Base-by-base conservation (phyloP, 2,329 filamentous ascomycete species). In the Fusarium sp. region DNA sequence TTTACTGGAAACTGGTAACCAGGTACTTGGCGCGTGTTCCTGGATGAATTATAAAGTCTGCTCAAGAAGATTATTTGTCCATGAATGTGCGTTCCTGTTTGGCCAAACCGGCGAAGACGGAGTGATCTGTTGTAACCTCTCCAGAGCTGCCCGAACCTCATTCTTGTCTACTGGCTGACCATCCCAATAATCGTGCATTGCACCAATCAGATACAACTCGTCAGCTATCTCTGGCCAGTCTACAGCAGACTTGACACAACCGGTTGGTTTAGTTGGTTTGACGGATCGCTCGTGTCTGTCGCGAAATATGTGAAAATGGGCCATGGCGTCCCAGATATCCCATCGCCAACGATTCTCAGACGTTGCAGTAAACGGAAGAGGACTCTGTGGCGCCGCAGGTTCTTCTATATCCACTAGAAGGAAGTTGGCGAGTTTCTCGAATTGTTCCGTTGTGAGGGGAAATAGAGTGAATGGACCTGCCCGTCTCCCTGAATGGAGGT, bases 251-350 rank as follows among this genome's bases (percentile, higher is more conserved):
- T n/a, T 15, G 22, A 47, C 3, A 15, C 10, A 2, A 20, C 18
- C 4, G 4, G 1, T 35, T 5, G 33, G 58, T 15, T 20, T 55
- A 1, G 1, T 33, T 36, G 14, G 55, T 17, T 13, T 10, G 13
- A n/a, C 27, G 4, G 13, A 14, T 25, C 29, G 49, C n/a, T 73
- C 69, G 8, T 56, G 46, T 7, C 27, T 72, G 0, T 73, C 69
- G 1, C 65, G 65, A 35, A 73, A 70, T 36, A 73, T 63, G 42
- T 70, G 57, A 29, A 67, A 47, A 14, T 31, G 5, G 2, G 69
- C 13, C 3, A 72, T 27, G 5, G 65, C 31, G 15, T 72, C 36
- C 18, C 47, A 72, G 1, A 5, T 11, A 27, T 50, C 29, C 69
- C 70, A 72, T 7, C 70, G 65, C 35, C 60, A 64, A 14, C 33